Evolutionary conservation across 495 filamentous ascomycete species (phyloP).

Genomic region (Astrothelium subdiscretum): DNA sequence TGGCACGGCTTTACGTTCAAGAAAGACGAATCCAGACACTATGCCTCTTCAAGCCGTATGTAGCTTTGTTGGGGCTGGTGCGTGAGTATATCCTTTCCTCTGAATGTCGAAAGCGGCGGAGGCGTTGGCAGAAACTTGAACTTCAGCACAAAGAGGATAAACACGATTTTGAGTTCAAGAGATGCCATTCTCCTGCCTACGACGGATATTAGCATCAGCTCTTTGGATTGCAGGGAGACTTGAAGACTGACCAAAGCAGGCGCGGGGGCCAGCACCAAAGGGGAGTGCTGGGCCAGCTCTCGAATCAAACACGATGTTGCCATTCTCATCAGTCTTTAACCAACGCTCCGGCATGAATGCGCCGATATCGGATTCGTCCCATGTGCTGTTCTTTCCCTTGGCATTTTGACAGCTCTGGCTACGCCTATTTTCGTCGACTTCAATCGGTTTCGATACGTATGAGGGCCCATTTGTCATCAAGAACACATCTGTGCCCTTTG

Average conservation of each 20-base stretch:
- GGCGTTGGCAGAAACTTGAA: not conserved
- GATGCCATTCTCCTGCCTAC: not conserved
- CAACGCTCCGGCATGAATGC: slow-evolving; percentile 1
- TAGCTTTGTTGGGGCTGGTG: not conserved
- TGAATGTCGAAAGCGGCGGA: not conserved
- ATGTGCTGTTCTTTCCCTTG: not conserved
- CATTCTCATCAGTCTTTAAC: not conserved
- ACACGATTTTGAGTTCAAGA: not conserved
- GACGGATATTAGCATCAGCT: not conserved
- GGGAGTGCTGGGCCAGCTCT: not conserved
- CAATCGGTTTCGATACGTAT: not conserved
- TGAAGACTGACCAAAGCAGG: not conserved
- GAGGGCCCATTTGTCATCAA: slow-evolving; percentile 6
- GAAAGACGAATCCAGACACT: too few relatives aligned
- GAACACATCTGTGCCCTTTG: slow-evolving; percentile 11
- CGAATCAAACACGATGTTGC: not conserved
- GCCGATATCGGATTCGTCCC: not conserved
- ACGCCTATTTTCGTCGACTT: not conserved
- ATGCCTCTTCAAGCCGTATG: not conserved
- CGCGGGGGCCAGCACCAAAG: not conserved
- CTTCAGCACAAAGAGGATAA: not conserved
- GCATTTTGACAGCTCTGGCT: not conserved
- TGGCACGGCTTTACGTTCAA: too few relatives aligned
- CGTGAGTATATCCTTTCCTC: not conserved
- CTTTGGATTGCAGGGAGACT: not conserved